A percentile compares a stretch with the other conserved stretches of the same genome.
phyloP scores from a whole-genome alignment of 2,329 filamentous ascomycete species.

The Pseudocercospora musae region DNA sequence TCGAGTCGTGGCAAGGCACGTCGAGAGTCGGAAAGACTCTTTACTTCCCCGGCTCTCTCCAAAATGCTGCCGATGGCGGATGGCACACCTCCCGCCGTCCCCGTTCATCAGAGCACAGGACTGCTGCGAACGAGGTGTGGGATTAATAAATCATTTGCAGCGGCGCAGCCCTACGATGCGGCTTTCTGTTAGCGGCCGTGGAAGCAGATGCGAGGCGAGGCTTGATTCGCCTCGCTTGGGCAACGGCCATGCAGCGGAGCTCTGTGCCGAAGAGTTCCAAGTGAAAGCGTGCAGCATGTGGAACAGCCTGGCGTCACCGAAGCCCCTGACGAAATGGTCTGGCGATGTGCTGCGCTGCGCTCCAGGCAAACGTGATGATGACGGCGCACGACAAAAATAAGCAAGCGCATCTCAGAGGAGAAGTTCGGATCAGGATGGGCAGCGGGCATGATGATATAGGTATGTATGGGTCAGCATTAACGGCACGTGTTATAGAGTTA shows the following conservation, averaged over 20 bases:
- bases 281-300: neutral
- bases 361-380: neutral
- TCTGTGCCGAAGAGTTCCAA: neutral
- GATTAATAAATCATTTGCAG: neutral
- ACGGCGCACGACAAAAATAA: neutral
- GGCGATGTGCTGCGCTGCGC: neutral
- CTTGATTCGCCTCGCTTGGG: neutral
- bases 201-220: neutral
- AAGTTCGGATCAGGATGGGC: neutral
- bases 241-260: constrained; percentile 1
- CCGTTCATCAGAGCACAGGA: too few relatives aligned
- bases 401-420: neutral
- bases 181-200: constrained; percentile 1
- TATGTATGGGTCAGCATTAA: neutral
- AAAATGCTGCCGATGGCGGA: neutral
- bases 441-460: neutral
- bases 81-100: neutral
- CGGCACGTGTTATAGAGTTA: neutral
- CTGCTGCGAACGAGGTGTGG: neutral
- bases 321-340: neutral
- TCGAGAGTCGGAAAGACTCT: neutral
- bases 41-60: neutral
- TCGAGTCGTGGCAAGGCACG: neutral
- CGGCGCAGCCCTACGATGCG: neutral
- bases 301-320: neutral